Evolutionary conservation across 768 basidiomycete genomes (phyloP).

Genomic region (Suillus subalutaceus): DNA sequence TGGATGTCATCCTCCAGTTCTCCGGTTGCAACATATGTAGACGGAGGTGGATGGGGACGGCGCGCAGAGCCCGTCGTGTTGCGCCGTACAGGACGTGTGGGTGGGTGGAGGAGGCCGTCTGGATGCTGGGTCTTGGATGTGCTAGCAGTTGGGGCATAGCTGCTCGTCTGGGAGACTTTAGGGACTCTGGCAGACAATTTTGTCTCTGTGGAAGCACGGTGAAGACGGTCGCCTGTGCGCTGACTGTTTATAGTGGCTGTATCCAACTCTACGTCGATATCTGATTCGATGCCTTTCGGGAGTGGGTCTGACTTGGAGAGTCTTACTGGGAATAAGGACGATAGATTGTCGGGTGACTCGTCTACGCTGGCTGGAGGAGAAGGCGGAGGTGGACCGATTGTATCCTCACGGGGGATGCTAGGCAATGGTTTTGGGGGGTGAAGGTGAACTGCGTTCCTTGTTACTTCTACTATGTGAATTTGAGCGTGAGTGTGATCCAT

Average conservation of each 20-base stretch:
- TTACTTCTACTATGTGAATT: slow-evolving; percentile 57
- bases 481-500: slow-evolving; percentile 38
- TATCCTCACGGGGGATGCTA: slow-evolving; percentile 28
- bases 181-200: slow-evolving; percentile 37
- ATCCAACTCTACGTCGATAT: slow-evolving; percentile 24
- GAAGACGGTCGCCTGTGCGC: slow-evolving; percentile 33
- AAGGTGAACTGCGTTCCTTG: slow-evolving; percentile 48
- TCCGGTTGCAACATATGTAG: slow-evolving; percentile 42
- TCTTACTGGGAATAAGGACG: slow-evolving; percentile 30
- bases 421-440: slow-evolving; percentile 38
- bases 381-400: slow-evolving; percentile 59
- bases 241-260: slow-evolving; percentile 26
- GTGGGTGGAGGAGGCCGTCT: slow-evolving; percentile 59
- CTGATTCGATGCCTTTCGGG: slow-evolving; percentile 33
- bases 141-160: slow-evolving; percentile 23
- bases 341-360: slow-evolving; percentile 24
- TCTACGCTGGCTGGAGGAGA: slow-evolving; percentile 50
- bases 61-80: slow-evolving; percentile 69
- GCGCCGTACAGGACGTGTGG: slow-evolving; percentile 54
- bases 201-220: slow-evolving; percentile 56
- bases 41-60: slow-evolving; percentile 32
- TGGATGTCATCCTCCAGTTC: slow-evolving; percentile 67
- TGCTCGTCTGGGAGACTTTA: slow-evolving; percentile 21
- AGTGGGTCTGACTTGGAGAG: slow-evolving; percentile 23
- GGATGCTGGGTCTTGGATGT: slow-evolving; percentile 30